Percentiles rank a stretch among this genome's conserved stretches.
phyloP scores from a whole-genome alignment of 805 yeast species.

The Schwanniomyces polymorphus region DNA sequence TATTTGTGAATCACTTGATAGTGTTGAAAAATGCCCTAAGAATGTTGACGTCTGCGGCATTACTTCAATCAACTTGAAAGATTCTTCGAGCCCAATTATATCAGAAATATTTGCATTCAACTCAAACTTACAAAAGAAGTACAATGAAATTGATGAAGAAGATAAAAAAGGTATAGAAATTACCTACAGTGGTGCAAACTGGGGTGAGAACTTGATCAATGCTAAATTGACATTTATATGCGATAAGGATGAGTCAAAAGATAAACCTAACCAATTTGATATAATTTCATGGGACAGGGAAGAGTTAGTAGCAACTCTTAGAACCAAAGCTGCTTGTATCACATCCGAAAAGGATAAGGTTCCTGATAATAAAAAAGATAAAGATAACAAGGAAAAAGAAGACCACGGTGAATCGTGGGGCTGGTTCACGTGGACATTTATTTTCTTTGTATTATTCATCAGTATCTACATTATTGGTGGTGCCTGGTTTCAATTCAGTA shows the following conservation, averaged over 20 bases:
- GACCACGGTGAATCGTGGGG: slow-evolving; percentile 63
- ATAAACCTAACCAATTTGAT: slow-evolving; percentile 18
- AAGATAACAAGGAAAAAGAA: slow-evolving; percentile 12
- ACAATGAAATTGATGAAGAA: slow-evolving; percentile 25
- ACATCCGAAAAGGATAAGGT: slow-evolving; percentile 24
- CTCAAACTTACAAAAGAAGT: slow-evolving; percentile 34
- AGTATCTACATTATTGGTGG: slow-evolving; percentile 72
- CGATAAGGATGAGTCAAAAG: slow-evolving; percentile 22
- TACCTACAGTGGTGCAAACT: slow-evolving; percentile 51
- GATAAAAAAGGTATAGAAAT: slow-evolving; percentile 36
- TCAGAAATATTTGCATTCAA: slow-evolving; percentile 66
- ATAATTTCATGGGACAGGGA: slow-evolving; percentile 39
- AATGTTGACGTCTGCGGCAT: slow-evolving; percentile 81
- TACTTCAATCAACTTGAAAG: slow-evolving; percentile 49
- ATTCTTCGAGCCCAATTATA: slow-evolving; percentile 36
- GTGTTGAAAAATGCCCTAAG: slow-evolving; percentile 57
- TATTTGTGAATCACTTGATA: slow-evolving; percentile 57
- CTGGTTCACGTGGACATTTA: slow-evolving; percentile 79
- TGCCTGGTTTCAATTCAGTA: slow-evolving; percentile 73
- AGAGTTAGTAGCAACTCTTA: slow-evolving; percentile 25
- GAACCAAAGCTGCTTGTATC: slow-evolving; percentile 42
- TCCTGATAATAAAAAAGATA: slow-evolving; percentile 25
- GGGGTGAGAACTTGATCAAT: slow-evolving; percentile 65
- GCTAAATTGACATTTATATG: slow-evolving; percentile 53
- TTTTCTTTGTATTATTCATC: slow-evolving; percentile 66